Base-by-base conservation (phyloP, 805 yeast genomes). In the Yueomyces sinensis region DNA sequence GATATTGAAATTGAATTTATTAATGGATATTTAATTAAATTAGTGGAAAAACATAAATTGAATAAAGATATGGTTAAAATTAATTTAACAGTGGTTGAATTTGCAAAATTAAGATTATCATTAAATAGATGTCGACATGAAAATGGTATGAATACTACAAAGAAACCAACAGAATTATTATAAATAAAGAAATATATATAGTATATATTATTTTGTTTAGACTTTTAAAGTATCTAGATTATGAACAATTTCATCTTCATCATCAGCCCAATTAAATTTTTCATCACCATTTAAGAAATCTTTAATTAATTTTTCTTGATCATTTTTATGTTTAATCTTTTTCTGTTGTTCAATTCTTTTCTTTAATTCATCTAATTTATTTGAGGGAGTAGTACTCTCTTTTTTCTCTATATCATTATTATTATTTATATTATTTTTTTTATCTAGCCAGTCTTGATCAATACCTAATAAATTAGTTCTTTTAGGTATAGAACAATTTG, bases 1-100 rank as follows among this genome's bases (percentile, higher is more conserved):
- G 66, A 63, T 13, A 82, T 91, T 0, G 98, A 89, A 50, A 71
- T 89, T 16, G 81, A 77, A 40, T 80, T 70, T 51, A 76, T 89
- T 39, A 91, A 87, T 51, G 96, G 96, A 1, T 83, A 74, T 48
- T 65, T 87, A 11, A 76, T 70, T 1, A 51, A 48, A 5, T 56
- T 74, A 34, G 94, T 82, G 1, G 44, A 54, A 22, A 58, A 61
- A 38, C 56, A 65, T 32, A 61, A 65, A 0, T 27, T 59, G 31
- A 47, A 38, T 3, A 54, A 56, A 1, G 44, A 39, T 14, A 32
- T 35, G 1, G 45, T 42, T 11, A 53, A 55, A 22, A 51, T 54
- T 18, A 62, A 62, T 41, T 44, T 43, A 30, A 52, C 64, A 1
- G 46, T 62, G 9, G 40, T 44, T 9, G 50, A 55, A 28, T 40